Evolutionary conservation across 441 rosid species (phyloP), one percentile per base, ranked within the genome.

Genomic region (Populus hybrid): DNA sequence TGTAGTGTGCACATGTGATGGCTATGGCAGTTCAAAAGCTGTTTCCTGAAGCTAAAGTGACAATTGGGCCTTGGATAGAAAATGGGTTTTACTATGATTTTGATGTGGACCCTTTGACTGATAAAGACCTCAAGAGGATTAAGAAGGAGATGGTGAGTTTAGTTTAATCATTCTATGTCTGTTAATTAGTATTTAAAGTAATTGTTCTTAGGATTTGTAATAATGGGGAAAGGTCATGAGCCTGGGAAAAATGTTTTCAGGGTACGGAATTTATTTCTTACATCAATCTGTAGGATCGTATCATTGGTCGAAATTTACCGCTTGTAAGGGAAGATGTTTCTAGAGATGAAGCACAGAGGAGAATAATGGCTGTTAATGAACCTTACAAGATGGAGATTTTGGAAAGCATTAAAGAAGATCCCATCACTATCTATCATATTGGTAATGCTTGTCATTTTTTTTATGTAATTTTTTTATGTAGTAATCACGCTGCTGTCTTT

Each of bases 11-110:
- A 1, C 99, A 95, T 87, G 98, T 95, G 69, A 92, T 95, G 99
- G 99, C 97, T 28, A 95, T 95, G 99, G 97, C 99, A 61, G 98
- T 93, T 85, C 99, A 95, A 80, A 95, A 84, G 89, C 88, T 95
- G 72, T 91, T 77, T 79, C 96, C 97, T 1, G 87, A 91, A 79
- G 97, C 98, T 6, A 95, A 95, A 89, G 99, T 95, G 72, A 92
- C 98, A 0, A 90, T 95, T 79, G 99, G 99, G 28, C 98, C 99
- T 1, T 95, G 99, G 99, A 93, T 95, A 71, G 98, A 93, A n/a
- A 92, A 87, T 30, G 98, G 99, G 32, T 95, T 95, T 79, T 95
- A 93, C 69, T 93, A 95, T 36, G 99, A 95, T 84, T 95, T 93
- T 54, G 99, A 95, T 80, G 89, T 91, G 92, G 92, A 92, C 86